Evolutionary conservation across 192 early-diverging fungal genomes (phyloP).

Genomic region (Allomyces javanicus): DNA sequence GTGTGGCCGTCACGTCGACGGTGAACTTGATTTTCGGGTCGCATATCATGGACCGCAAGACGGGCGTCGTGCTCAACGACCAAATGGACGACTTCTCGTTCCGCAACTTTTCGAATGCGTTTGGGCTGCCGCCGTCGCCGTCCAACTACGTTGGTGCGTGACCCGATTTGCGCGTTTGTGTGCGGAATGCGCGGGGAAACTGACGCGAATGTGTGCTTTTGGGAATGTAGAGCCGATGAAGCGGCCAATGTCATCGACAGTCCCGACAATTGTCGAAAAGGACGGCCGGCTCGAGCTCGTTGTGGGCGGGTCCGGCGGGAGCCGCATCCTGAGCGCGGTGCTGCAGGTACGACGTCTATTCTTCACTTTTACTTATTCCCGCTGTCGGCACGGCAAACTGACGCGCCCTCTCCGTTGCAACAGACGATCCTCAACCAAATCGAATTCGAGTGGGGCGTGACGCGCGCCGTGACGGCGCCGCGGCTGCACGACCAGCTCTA

Average conservation of each 20-base stretch:
- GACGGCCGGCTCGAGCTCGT: slow-evolving; percentile 49
- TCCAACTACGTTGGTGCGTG: slow-evolving; percentile 54
- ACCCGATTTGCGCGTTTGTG: too few relatives aligned
- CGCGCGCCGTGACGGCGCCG: slow-evolving; percentile 46
- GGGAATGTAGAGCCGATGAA: slow-evolving; percentile 39
- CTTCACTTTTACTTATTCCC: slow-evolving; percentile 1
- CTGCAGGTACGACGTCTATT: slow-evolving; percentile 17
- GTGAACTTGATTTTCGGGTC: slow-evolving; percentile 78
- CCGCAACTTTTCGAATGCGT: slow-evolving; percentile 32
- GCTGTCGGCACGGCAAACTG: not conserved
- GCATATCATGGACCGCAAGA: slow-evolving; percentile 60
- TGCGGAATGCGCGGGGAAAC: too few relatives aligned
- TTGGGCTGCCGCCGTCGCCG: slow-evolving; percentile 64
- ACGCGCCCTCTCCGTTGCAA: too few relatives aligned
- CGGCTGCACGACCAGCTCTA: slow-evolving; percentile 82
- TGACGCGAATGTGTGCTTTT: too few relatives aligned
- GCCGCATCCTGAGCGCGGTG: slow-evolving; percentile 56
- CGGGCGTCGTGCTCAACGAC: slow-evolving; percentile 82
- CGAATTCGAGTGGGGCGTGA: slow-evolving; percentile 44
- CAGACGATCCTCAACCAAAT: slow-evolving; percentile 56
- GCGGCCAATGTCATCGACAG: slow-evolving; percentile 53
- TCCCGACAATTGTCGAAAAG: slow-evolving; percentile 41
- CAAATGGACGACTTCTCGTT: slow-evolving; percentile 89
- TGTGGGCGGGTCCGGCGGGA: slow-evolving; percentile 61
- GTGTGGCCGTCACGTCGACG: not conserved